These are phyloP conservation scores for Trypanosoma lewisi DNA, from an alignment of 208 protist genomes.

Conservation along the genomic window DNA sequence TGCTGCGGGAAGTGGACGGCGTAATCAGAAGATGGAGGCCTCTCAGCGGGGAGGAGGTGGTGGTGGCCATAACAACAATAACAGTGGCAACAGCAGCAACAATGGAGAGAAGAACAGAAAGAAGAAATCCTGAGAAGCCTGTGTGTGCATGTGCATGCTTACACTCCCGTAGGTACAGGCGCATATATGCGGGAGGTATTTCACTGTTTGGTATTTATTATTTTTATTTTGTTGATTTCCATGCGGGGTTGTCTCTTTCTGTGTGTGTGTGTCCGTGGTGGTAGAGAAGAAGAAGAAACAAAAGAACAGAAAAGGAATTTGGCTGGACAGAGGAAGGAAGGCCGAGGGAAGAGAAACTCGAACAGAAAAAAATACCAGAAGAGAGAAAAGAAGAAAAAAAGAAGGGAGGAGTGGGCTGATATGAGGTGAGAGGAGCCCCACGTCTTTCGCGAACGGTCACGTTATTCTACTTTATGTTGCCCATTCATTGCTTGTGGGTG, in stretches of 20 bases:
- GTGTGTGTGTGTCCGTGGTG: conserved; percentile 2
- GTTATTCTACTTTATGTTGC: too few relatives aligned
- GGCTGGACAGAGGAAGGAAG: background rate
- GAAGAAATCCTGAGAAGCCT: conserved; percentile 8
- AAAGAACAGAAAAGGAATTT: background rate
- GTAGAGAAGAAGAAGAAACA: background rate
- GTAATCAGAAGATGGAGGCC: too few relatives aligned
- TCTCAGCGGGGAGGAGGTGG: too few relatives aligned
- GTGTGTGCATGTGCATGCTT: background rate
- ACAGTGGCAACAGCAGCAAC: conserved; percentile 3
- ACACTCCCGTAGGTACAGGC: background rate
- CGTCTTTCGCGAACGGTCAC: too few relatives aligned
- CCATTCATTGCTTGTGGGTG: too few relatives aligned
- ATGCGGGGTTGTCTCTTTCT: background rate
- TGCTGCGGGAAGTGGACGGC: too few relatives aligned
- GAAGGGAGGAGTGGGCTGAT: background rate
- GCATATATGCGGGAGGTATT: background rate
- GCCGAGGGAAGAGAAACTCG: background rate
- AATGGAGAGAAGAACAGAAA: conserved; percentile 3
- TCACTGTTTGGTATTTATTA: conserved; percentile 4
- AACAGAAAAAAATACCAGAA: background rate
- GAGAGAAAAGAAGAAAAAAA: conserved; percentile 4
- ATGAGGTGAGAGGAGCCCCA: background rate
- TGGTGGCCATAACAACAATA: background rate
- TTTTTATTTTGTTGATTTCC: conserved; percentile 6